phyloP scores from a whole-genome alignment of 2,329 filamentous ascomycete genomes.

The Sporothrix humicola region DNA sequence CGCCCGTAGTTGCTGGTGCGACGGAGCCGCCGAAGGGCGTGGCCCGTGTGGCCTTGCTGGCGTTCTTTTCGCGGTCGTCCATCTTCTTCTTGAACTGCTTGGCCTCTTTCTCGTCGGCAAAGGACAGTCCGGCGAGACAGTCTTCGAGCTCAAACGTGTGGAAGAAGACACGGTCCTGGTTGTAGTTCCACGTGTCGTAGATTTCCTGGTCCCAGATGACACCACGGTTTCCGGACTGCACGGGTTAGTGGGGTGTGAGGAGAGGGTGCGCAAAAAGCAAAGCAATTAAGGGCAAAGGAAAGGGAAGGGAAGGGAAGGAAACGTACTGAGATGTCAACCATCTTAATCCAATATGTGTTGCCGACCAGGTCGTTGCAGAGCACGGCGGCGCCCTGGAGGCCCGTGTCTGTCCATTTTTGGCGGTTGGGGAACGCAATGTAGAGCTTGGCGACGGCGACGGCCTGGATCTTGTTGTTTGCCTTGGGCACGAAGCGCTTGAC shows the following conservation, averaged over 20 bases:
- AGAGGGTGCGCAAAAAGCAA: no score
- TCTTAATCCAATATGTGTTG: slow-evolving; percentile 95
- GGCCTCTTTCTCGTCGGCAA: slow-evolving; percentile 96
- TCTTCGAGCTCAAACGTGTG: slow-evolving; percentile 96
- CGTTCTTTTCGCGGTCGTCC: slow-evolving; percentile 93
- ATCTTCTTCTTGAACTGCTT: slow-evolving; percentile 98
- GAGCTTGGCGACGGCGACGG: slow-evolving; percentile 88
- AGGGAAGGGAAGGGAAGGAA: slow-evolving; percentile 6
- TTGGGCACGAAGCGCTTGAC: slow-evolving; percentile 95
- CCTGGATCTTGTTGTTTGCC: slow-evolving; percentile 94
- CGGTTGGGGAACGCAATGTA: slow-evolving; percentile 90
- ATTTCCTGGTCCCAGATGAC: slow-evolving; percentile 98
- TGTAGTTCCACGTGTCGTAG: slow-evolving; percentile 92
- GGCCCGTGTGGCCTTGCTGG: slow-evolving; percentile 80
- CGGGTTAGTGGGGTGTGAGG: slow-evolving; percentile 35
- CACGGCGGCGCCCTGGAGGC: slow-evolving; percentile 87
- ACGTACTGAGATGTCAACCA: slow-evolving; percentile 92
- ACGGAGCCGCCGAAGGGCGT: slow-evolving; percentile 71
- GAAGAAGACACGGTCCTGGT: slow-evolving; percentile 97
- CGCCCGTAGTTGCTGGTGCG: slow-evolving; percentile 44
- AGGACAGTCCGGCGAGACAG: slow-evolving; percentile 87
- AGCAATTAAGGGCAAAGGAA: not conserved
- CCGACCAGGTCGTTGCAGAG: slow-evolving; percentile 93
- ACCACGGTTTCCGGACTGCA: slow-evolving; percentile 74
- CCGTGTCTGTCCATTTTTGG: slow-evolving; percentile 90